phyloP scores from a whole-genome alignment of 2,329 filamentous ascomycete species.

The Aspergillus alliaceus region DNA sequence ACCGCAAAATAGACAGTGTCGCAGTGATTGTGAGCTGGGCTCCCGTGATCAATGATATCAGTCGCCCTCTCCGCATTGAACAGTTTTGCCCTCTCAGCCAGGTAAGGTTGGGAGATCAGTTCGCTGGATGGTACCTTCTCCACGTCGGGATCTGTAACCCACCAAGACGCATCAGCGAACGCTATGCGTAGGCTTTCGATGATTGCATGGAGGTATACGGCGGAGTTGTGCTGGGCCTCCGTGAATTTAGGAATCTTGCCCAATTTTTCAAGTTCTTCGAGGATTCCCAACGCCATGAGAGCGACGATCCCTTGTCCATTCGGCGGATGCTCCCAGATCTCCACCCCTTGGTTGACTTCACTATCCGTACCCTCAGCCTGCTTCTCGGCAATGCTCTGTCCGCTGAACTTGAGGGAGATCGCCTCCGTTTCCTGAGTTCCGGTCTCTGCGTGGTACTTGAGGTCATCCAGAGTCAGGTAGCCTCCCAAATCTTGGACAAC shows the following conservation, averaged over 20 bases:
- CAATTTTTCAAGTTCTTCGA: conserved; percentile 77
- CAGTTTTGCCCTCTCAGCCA: conserved; percentile 66
- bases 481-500: conserved; percentile 76
- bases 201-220: conserved; percentile 78
- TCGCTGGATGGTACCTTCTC: conserved; percentile 67
- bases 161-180: conserved; percentile 90
- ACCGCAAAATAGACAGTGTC: conserved; percentile 95
- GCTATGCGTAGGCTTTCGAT: conserved; percentile 86
- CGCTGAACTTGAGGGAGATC: conserved; percentile 76
- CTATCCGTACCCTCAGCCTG: conserved; percentile 47
- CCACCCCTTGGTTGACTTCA: conserved; percentile 53
- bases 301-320: conserved; percentile 96
- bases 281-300: conserved; percentile 87
- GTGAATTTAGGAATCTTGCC: conserved; percentile 73
- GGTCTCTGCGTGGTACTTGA: conserved; percentile 70
- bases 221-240: conserved; percentile 74
- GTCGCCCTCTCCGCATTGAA: conserved; percentile 57
- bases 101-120: conserved; percentile 72
- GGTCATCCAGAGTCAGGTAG: conserved; percentile 73
- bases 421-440: conserved; percentile 80
- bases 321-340: conserved; percentile 95
- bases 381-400: conserved; percentile 58
- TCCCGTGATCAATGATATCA: conserved; percentile 65
- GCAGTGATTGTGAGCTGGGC: conserved; percentile 79
- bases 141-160: conserved; percentile 78